Evolutionary conservation across 345 rosid species (phyloP), one percentile per base, ranked within the genome.

Genomic region (Streptanthus diversifolius): DNA sequence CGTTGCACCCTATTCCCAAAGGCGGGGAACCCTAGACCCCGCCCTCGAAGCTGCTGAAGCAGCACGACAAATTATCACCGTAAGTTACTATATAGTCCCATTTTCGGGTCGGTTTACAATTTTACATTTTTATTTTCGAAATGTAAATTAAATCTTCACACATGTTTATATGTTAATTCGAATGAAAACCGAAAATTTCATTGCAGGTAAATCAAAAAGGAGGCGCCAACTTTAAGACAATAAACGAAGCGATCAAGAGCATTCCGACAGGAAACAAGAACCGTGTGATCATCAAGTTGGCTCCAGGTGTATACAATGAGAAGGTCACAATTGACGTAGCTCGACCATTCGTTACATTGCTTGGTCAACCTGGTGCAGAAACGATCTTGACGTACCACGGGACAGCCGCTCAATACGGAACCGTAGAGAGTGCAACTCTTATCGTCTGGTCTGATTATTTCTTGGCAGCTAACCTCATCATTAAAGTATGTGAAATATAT

Each of bases 271-370:
- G 85, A 41, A 90, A 90, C 48, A 82, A 22, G 45, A 73, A 72
- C 37, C 84, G 93, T 5, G 86, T 90, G 41, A 78, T 88, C 48
- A 51, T 90, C 15, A 77, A 74, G 53, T 72, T 90, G 15, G 88
- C 84, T 5, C 72, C 63, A 0, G 96, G 92, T 8, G 44, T 25
- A 7, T 87, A 87, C 63, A n/a, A n/a, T 0, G 92, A 90, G 83
- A 90, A 86, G 68, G 35, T 90, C 49, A 83, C 59, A 32, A 59
- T 90, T 12, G 82, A 77, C 12, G 8, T 80, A 9, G 71, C 24
- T 5, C 78, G 80, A 63, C 89, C 78, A 43, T 90, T 82, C 55
- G 17, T 90, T 24, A 85, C 96, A 7, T 58, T 90, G 1, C 55
- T 66, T 30, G 96, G 90, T 9, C 27, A 78, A 8, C 82, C 93